Percentiles rank a stretch among this genome's conserved stretches.
Evolutionary conservation across 2,329 filamentous ascomycete species (phyloP).

Genomic region (Neurospora crassa): DNA sequence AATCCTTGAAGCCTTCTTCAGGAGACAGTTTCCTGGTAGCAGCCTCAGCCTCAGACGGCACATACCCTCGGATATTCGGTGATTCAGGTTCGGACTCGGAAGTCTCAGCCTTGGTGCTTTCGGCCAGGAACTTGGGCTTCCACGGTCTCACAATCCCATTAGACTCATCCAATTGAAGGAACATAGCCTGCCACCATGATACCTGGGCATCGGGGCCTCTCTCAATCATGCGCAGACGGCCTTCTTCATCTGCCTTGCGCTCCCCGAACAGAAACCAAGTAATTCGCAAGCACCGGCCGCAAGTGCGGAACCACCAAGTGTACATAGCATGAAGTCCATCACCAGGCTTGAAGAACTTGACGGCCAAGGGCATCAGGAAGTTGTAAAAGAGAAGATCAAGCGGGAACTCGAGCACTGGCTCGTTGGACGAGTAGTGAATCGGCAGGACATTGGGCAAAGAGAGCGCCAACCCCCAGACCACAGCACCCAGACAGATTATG

Average conservation of each 20-base stretch:
- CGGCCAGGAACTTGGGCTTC: constrained; percentile 43
- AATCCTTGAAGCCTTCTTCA: constrained; percentile 24
- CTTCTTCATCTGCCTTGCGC: constrained; percentile 72
- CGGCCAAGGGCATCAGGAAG: constrained; percentile 81
- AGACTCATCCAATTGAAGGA: constrained; percentile 36
- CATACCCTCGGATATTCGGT: constrained; percentile 20
- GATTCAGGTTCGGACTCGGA: constrained; percentile 21
- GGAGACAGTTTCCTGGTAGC: neutral
- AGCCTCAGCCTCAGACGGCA: neutral
- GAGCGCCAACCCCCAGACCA: constrained; percentile 81
- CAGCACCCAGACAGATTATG: constrained; percentile 84
- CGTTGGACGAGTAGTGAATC: constrained; percentile 86
- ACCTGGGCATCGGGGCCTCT: constrained; percentile 23
- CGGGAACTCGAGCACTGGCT: constrained; percentile 88
- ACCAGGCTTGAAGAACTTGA: constrained; percentile 76
- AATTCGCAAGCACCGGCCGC: constrained; percentile 68
- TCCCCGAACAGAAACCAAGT: constrained; percentile 93
- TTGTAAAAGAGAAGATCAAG: constrained; percentile 95
- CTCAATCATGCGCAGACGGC: constrained; percentile 42
- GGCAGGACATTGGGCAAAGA: constrained; percentile 66
- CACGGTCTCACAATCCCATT: constrained; percentile 41
- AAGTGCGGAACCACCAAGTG: constrained; percentile 90
- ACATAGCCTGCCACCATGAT: constrained; percentile 31
- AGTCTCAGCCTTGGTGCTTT: constrained; percentile 26
- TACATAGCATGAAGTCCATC: constrained; percentile 80